Percentiles rank a stretch among this genome's conserved stretches.
phyloP scores from a whole-genome alignment of 2,329 filamentous ascomycete species.

The Fusarium devonianum region DNA sequence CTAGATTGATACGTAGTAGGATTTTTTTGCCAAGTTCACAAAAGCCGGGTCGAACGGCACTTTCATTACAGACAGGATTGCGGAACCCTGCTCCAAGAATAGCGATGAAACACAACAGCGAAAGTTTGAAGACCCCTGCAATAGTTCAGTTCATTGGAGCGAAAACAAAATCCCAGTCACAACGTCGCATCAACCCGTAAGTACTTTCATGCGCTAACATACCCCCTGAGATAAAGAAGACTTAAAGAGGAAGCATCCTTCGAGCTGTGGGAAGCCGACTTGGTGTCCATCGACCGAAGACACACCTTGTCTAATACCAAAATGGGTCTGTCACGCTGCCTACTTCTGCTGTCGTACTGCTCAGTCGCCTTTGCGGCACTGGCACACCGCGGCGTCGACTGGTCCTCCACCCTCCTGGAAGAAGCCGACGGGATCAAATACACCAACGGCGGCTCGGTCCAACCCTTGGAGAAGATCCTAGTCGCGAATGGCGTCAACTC shows the following conservation, averaged over 20 bases:
- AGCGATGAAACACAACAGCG: conserved; percentile 8
- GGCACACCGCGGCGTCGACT: conserved; percentile 72
- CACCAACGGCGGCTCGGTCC: conserved; percentile 60
- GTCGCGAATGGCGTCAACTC: conserved; percentile 70
- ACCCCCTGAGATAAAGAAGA: no score
- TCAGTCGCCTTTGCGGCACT: conserved; percentile 54
- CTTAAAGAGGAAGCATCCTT: conserved; percentile 1
- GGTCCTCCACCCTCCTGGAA: conserved; percentile 71
- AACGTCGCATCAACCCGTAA: neutral
- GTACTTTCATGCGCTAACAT: neutral
- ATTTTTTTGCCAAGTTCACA: no score
- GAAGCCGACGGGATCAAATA: conserved; percentile 68
- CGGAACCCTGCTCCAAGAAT: conserved; percentile 5
- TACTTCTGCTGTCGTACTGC: conserved; percentile 24
- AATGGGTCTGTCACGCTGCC: conserved; percentile 23
- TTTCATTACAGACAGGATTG: neutral
- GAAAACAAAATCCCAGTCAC: conserved; percentile 4
- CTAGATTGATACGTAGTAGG: neutral
- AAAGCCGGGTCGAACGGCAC: no score
- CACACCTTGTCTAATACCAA: neutral
- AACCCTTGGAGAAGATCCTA: conserved; percentile 69
- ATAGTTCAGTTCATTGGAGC: conserved; percentile 8
- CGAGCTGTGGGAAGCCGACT: neutral
- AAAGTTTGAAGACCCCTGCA: accelerated
- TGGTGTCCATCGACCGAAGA: neutral